Base-by-base conservation (phyloP, 164 flowering plant genomes). In the Nymphaea thermarum region DNA sequence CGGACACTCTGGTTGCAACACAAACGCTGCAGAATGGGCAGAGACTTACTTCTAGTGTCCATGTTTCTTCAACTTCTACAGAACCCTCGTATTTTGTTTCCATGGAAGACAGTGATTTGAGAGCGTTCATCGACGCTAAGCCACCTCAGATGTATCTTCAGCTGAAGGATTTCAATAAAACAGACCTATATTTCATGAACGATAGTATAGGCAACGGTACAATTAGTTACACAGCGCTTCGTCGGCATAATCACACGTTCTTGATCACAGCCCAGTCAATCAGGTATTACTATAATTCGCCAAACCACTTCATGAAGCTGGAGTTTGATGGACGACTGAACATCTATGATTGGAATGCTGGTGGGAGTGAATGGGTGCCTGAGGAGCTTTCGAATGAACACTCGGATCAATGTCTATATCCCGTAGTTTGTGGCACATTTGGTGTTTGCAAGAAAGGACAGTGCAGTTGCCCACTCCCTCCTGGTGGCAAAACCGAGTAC, bases 21-120 rank as follows among this genome's bases (percentile, higher is more conserved):
- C 81, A 78, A 70, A 66, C 16, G 63, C 63, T 75, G 18, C 3
- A 41, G 4, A 62, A 18, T 0, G 77, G 77, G n/a, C 69, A 73
- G 67, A 65, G 61, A 65, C 79, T 76, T 10, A 70, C 75, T 1
- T 68, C 75, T 1, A 67, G 71, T 60, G 68, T 43, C 43, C 76
- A 79, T 4, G 4, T 6, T 4, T 59, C 73, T n/a, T 73, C 76
- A 64, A 71, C 66, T 65, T 44, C 70, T 61, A 11, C 7, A 18
- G 74, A 74, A 43, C 5, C n/a, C 45, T 68, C 44, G 11, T 75
- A 61, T 66, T 57, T 69, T 45, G 36, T 25, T 25, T 11, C 66
- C 61, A 67, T 71, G n/a, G 44, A 1, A 43, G 42, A 43, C 15
- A 16, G 42, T 44, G 65, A 17, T 4, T 25, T 60, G 4, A 36